Percentiles rank a stretch among this genome's conserved stretches.
phyloP scores from a whole-genome alignment of 2,329 filamentous ascomycete species.

The Aspergillus intermedius region DNA sequence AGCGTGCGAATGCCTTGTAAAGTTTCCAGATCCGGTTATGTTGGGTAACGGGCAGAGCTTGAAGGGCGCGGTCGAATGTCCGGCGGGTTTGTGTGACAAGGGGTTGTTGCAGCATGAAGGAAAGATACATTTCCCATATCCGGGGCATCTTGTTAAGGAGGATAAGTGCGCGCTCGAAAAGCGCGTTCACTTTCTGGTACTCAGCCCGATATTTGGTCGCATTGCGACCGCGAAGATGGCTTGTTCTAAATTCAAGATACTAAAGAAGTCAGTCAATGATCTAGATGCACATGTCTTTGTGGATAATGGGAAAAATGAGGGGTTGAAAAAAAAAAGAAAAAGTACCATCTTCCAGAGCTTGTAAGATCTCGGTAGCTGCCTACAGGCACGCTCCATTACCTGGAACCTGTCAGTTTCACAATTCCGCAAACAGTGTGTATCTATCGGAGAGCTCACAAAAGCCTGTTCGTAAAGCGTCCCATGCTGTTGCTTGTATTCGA shows the following conservation, averaged over 20 bases:
- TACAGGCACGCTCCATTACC: slow-evolving; percentile 84
- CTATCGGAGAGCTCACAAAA: slow-evolving; percentile 44
- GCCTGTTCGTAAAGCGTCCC: slow-evolving; percentile 81
- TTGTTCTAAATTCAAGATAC: slow-evolving; percentile 80
- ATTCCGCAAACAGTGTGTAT: background rate
- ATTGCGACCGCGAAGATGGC: slow-evolving; percentile 76
- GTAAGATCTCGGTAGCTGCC: slow-evolving; percentile 85
- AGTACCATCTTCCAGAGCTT: slow-evolving; percentile 93
- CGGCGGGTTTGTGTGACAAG: slow-evolving; percentile 77
- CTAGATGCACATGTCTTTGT: slow-evolving; percentile 2
- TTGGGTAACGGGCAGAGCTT: slow-evolving; percentile 87
- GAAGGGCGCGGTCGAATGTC: slow-evolving; percentile 85
- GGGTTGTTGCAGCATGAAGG: slow-evolving; percentile 86
- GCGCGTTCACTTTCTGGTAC: slow-evolving; percentile 86
- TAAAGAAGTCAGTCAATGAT: slow-evolving; percentile 29
- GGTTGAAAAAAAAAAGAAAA: slow-evolving; percentile 4
- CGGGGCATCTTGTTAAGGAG: slow-evolving; percentile 97
- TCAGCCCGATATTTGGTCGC: slow-evolving; percentile 71
- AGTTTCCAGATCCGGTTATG: slow-evolving; percentile 93
- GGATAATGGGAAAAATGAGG: slow-evolving; percentile 2
- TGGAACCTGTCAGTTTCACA: slow-evolving; percentile 14
- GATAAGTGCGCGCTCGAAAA: slow-evolving; percentile 88
- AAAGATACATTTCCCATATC: slow-evolving; percentile 97
- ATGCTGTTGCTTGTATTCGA: slow-evolving; percentile 82
- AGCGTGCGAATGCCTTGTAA: slow-evolving; percentile 85